phyloP scores from a whole-genome alignment of 23 red algal genomes.

The Gracilaria vermiculophylla region DNA sequence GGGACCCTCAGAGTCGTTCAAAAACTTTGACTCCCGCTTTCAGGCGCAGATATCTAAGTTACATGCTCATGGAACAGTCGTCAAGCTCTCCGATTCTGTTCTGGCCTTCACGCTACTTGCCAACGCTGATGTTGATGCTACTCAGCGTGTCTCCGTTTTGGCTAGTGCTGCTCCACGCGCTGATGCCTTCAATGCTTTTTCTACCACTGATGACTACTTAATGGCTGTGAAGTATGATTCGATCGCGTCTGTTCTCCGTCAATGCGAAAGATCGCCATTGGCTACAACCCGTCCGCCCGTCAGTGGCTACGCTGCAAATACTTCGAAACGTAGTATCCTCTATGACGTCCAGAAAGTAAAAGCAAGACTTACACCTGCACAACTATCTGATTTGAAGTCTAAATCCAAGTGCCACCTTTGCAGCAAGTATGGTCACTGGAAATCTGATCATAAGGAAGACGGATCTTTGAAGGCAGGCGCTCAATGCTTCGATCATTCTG shows the following conservation, averaged over 20 bases:
- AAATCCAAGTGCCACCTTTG: conserved; percentile 8
- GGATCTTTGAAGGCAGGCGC: neutral
- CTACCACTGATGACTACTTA: conserved; percentile 20
- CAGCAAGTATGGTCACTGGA: neutral
- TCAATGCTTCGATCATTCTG: neutral
- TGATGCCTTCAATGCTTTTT: neutral
- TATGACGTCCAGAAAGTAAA: neutral
- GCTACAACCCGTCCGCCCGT: neutral
- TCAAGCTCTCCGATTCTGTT: neutral
- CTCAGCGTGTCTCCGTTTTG: conserved; percentile 26
- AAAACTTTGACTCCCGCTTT: no score
- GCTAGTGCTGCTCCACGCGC: neutral
- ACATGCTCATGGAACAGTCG: neutral
- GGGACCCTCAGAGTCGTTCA: no score
- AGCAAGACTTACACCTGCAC: neutral
- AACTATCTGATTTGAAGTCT: conserved; percentile 13
- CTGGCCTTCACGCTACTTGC: conserved; percentile 11
- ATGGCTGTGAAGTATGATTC: neutral
- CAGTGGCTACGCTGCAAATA: neutral
- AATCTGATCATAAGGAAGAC: neutral
- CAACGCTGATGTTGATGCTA: conserved; percentile 9
- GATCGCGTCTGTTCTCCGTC: conserved; percentile 11
- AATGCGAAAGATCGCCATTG: neutral
- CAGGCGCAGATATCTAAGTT: no score
- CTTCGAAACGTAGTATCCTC: neutral